Evolutionary conservation across 164 flowering plant genomes (phyloP).

Genomic region (Cinnamomum micranthum): DNA sequence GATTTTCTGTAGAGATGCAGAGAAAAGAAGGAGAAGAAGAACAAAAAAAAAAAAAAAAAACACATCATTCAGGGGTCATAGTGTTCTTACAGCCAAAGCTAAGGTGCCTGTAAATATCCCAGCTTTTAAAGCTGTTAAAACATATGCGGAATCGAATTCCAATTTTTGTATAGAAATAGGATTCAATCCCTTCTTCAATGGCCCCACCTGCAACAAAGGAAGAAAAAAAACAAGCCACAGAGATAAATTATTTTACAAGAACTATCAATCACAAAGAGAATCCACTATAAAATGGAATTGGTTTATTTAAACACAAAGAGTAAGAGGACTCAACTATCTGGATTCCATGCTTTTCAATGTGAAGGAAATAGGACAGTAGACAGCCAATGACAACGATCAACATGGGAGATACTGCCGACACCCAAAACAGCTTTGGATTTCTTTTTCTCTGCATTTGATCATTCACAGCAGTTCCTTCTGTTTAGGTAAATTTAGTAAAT

Average conservation of each 20-base stretch:
- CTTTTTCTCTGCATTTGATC: constrained; percentile 43
- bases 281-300: too few species aligned
- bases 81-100: constrained; percentile 61
- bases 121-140: constrained; percentile 41
- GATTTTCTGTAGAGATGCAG: neutral
- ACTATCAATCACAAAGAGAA: too few species aligned
- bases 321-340: constrained; percentile 2
- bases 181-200: constrained; percentile 64
- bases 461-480: neutral
- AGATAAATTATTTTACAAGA: too few species aligned
- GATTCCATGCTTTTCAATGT: constrained; percentile 52
- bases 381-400: constrained; percentile 51
- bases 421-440: constrained; percentile 64
- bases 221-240: too few species aligned
- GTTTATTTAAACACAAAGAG: neutral
- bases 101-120: constrained; percentile 60
- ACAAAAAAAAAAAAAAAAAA: neutral
- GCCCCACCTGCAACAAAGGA: constrained; percentile 55
- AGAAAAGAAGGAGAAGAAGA: neutral
- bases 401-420: constrained; percentile 78
- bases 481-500: neutral
- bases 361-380: constrained; percentile 47
- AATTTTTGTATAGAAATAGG: constrained; percentile 48
- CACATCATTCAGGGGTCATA: neutral
- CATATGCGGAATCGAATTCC: constrained; percentile 44